Conservation (phyloP, 202 grass and related monocot species). For the Brachypodium distachyon region DNA sequence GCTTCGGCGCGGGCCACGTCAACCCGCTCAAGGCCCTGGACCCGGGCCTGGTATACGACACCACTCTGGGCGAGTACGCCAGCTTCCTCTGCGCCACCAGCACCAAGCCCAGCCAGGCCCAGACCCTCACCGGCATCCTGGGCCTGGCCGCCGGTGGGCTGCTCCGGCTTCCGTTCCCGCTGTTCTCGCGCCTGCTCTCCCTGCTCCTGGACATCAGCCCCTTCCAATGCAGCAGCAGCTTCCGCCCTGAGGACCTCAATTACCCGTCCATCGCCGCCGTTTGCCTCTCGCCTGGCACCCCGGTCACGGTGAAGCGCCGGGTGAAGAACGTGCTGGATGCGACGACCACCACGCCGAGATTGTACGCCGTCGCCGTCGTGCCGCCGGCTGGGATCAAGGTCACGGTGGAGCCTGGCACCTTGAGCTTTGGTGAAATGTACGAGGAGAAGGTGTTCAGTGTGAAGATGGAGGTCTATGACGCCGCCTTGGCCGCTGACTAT, state of each 20-base stretch:
- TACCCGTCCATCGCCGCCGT: slow-evolving; percentile 49
- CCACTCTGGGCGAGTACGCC: slow-evolving; percentile 18
- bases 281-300: slow-evolving; percentile 11
- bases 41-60: slow-evolving; percentile 34
- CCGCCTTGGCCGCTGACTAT: not conserved
- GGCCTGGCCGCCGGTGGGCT: too few relatives aligned
- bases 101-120: too few relatives aligned
- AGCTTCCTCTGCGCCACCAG: slow-evolving; percentile 41
- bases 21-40: slow-evolving; percentile 16
- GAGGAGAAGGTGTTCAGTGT: slow-evolving; percentile 40
- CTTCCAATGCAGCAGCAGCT: not conserved
- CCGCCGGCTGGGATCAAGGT: slow-evolving; percentile 9
- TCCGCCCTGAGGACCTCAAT: slow-evolving; percentile 40
- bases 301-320: slow-evolving; percentile 30
- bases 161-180: too few relatives aligned
- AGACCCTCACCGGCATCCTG: too few relatives aligned
- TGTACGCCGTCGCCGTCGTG: not conserved
- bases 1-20: slow-evolving; percentile 26
- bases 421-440: not conserved
- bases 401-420: not conserved
- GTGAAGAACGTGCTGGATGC: slow-evolving; percentile 42
- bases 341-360: too few relatives aligned
- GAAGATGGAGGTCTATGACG: not conserved
- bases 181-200: not conserved
- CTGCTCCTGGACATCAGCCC: not conserved